Evolutionary conservation across 257 asterid species (phyloP).

Genomic region (Linaria vulgaris): DNA sequence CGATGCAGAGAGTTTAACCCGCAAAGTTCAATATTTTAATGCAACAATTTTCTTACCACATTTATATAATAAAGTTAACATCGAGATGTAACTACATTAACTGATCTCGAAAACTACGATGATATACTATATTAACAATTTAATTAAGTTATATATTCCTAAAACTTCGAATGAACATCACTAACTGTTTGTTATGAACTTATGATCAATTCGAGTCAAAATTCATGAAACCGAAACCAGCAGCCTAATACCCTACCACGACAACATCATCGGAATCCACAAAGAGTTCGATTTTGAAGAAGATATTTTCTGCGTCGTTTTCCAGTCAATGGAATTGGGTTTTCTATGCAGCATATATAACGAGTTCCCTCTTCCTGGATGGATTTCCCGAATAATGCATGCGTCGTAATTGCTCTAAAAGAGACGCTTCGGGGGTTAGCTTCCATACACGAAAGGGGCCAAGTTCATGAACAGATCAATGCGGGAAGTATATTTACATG

Average conservation of each 20-base stretch:
- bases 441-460: background rate
- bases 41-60: no score
- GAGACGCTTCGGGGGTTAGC: slow-evolving; percentile 8
- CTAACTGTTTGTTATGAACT: no score
- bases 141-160: no score
- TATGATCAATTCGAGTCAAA: no score
- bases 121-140: no score
- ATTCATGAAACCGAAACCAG: background rate
- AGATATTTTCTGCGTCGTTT: background rate
- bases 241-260: background rate
- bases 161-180: no score
- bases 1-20: no score
- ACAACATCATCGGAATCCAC: slow-evolving; percentile 3
- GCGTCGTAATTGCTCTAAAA: background rate
- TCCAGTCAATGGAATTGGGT: slow-evolving; percentile 11
- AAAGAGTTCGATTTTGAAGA: background rate
- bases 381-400: slow-evolving; percentile 8
- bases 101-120: no score
- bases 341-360: slow-evolving; percentile 12
- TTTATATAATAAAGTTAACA: no score
- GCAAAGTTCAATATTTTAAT: no score
- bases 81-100: no score
- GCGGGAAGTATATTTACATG: slow-evolving; percentile 20
- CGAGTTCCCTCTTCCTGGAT: background rate
- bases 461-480: slow-evolving; percentile 5